phyloP scores from a whole-genome alignment of 2,329 filamentous ascomycete genomes.

The Colletotrichum sp. region DNA sequence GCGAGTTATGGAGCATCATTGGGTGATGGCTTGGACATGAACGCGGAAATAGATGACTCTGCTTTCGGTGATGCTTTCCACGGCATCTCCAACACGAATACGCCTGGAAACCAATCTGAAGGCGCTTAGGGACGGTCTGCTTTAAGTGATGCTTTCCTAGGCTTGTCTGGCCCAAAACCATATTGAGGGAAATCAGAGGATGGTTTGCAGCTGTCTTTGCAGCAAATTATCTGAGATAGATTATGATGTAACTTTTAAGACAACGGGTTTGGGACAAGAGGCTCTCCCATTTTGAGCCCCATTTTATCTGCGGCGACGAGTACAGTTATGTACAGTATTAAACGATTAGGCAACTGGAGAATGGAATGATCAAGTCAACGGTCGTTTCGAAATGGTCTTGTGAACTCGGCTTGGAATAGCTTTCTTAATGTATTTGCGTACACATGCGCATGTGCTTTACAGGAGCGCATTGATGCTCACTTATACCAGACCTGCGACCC shows the following conservation, averaged over 20 bases:
- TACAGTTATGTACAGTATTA: too few relatives aligned
- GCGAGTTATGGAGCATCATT: slow-evolving; percentile 61
- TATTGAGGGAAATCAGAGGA: not conserved
- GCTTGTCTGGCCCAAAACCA: not conserved
- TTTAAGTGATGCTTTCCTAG: not conserved
- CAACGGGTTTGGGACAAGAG: too few relatives aligned
- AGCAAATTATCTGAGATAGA: not conserved
- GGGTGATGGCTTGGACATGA: slow-evolving; percentile 62
- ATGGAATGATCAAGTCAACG: too few relatives aligned
- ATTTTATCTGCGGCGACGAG: too few relatives aligned
- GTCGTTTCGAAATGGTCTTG: too few relatives aligned
- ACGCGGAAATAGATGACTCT: slow-evolving; percentile 76
- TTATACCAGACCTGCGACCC: too few relatives aligned
- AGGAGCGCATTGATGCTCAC: too few relatives aligned
- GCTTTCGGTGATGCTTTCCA: slow-evolving; percentile 87
- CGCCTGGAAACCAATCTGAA: slow-evolving; percentile 31
- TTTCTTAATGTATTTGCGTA: too few relatives aligned
- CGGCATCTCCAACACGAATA: slow-evolving; percentile 52
- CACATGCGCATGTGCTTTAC: too few relatives aligned
- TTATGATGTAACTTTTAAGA: not conserved
- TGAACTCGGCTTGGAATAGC: too few relatives aligned
- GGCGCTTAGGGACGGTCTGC: slow-evolving; percentile 5
- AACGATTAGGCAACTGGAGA: too few relatives aligned
- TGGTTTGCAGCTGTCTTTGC: fast-evolving
- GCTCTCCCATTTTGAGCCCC: too few relatives aligned